Evolutionary conservation across 305 asterid genomes (phyloP).

Genomic region (Nicotiana rustica): DNA sequence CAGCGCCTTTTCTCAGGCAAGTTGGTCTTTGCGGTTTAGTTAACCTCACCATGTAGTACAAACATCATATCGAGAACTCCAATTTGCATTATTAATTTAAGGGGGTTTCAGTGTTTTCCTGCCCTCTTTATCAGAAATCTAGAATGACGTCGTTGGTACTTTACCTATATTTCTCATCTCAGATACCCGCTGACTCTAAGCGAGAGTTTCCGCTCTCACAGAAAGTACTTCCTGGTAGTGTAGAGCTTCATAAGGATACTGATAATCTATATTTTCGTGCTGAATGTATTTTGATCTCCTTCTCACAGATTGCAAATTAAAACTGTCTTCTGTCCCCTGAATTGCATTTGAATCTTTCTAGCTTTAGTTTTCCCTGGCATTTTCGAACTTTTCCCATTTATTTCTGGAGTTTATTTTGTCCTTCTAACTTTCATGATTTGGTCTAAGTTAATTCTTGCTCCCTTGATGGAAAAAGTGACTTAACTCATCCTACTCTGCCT

Average conservation of each 20-base stretch:
- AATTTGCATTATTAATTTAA: slow-evolving; percentile 14
- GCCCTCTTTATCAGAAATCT: slow-evolving; percentile 1
- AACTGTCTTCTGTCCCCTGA: no score
- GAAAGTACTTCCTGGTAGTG: background rate
- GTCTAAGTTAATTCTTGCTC: background rate
- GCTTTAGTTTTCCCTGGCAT: no score
- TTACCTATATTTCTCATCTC: slow-evolving; percentile 26
- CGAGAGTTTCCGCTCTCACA: background rate
- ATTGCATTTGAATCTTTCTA: no score
- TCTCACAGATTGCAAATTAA: no score
- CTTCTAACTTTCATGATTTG: background rate
- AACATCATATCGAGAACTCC: slow-evolving; percentile 20
- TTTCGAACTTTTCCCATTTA: no score
- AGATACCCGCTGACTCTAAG: background rate
- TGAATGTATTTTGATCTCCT: no score
- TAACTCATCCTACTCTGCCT: slow-evolving; percentile 50
- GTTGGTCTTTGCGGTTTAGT: slow-evolving; percentile 40
- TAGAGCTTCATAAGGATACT: slow-evolving; percentile 15
- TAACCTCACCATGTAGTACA: background rate
- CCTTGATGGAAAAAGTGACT: slow-evolving; percentile 24
- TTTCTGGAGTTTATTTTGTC: background rate
- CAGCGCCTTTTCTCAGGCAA: slow-evolving; percentile 80
- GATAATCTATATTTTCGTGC: slow-evolving; percentile 14
- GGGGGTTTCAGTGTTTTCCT: background rate
- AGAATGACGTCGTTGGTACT: slow-evolving; percentile 8